Evolutionary conservation across 345 rosid species (phyloP), one percentile per base, ranked within the genome.

Genomic region (Arabis alpina): DNA sequence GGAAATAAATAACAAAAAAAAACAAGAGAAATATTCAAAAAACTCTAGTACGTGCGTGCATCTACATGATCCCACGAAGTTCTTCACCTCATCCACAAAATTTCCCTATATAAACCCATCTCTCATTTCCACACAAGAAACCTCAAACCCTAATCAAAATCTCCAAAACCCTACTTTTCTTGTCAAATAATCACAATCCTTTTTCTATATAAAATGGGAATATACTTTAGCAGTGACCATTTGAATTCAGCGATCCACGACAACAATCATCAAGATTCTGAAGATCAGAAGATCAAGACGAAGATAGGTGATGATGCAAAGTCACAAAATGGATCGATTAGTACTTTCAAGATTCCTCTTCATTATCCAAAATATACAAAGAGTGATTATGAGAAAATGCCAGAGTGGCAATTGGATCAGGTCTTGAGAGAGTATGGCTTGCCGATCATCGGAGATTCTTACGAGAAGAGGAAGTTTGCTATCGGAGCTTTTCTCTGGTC

Each of bases 401-500:
- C 81, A 0, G 87, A 88, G 66, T 81, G 88, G 87, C 78, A 82
- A 59, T 16, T 88, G 52, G 89, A 86, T 64, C 77, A 80, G 32
- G 62, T 88, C 41, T 57, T 86, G 6, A 77, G 66, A 37, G 83
- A 84, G 14, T 88, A 88, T 19, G 89, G 88, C 3, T 61, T 88
- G 24, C 84, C 79, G 10, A n/a, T 78, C 50, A 32, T 65, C 10
- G 85, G 91, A 27, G 83, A 75, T 48, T 74, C 74, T 47, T 44
- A 76, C 3, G 71, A 84, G 66, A 86, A 88, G 80, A 75, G 83
- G 27, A 79, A 75, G 27, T 86, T 82, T 24, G 89, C 79, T 45
- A 83, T 83, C 81, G 94, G 88, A 57, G 89, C 91, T 53, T 88
- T 88, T 57, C 83, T 84, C 30, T 88, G 89, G 91, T 69, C 89